Evolutionary conservation across 1,284 basidiomycete species (phyloP).

Genomic region (Earliella scabrosa): DNA sequence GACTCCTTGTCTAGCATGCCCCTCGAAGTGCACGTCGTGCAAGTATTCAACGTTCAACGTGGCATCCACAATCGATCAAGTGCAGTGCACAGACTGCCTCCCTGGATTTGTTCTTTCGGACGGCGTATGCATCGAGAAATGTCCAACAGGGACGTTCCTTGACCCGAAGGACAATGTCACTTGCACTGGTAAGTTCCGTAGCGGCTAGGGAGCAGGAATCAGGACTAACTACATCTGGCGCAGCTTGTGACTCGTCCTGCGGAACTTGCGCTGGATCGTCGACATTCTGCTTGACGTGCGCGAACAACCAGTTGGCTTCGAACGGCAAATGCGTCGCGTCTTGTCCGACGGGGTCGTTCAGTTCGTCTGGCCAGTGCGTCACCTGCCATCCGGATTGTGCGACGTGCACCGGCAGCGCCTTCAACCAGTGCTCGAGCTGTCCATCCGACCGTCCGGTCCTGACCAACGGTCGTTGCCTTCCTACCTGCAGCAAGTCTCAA

Average conservation of each 20-base stretch:
- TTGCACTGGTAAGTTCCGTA: constrained; percentile 53
- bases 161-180: constrained; percentile 71
- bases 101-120: constrained; percentile 74
- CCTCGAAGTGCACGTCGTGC: constrained; percentile 79
- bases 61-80: constrained; percentile 64
- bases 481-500: constrained; percentile 72
- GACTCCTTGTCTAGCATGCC: constrained; percentile 56
- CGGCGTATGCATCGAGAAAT: constrained; percentile 68
- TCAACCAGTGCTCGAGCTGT: constrained; percentile 79
- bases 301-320: constrained; percentile 64
- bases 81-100: constrained; percentile 77
- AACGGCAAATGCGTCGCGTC: constrained; percentile 72
- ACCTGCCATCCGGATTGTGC: constrained; percentile 83
- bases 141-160: constrained; percentile 74
- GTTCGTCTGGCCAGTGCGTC: constrained; percentile 65
- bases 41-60: constrained; percentile 70
- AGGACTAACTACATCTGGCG: not conserved
- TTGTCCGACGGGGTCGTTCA: constrained; percentile 74
- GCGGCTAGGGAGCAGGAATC: not conserved
- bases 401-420: constrained; percentile 71
- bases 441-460: constrained; percentile 69
- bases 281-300: constrained; percentile 74
- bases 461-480: constrained; percentile 71
- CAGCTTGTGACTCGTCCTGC: constrained; percentile 79
- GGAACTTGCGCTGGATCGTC: constrained; percentile 67